These are phyloP conservation scores for Aspergillus sp. DNA, from an alignment of 2,329 filamentous ascomycete species.

Conservation along the genomic window DNA sequence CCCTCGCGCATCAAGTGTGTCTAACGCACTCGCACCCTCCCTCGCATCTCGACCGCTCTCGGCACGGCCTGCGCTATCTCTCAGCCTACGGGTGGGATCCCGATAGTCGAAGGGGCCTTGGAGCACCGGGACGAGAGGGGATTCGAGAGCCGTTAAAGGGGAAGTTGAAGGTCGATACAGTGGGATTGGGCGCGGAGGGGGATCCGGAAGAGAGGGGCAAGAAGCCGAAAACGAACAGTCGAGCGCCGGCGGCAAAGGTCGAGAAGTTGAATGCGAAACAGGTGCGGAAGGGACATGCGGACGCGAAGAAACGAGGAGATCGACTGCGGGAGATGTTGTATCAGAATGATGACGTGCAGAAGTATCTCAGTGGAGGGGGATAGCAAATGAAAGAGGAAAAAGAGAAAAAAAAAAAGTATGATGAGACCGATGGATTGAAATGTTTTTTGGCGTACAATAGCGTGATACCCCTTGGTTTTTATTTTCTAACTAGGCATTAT, in stretches of 20 bases:
- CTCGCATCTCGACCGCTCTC: slow-evolving; percentile 57
- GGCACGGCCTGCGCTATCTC: slow-evolving; percentile 57
- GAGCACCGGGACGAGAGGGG: slow-evolving; percentile 65
- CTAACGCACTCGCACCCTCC: slow-evolving; percentile 58
- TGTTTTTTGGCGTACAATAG: slow-evolving; percentile 1
- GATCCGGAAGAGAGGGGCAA: slow-evolving; percentile 28
- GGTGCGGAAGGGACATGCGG: slow-evolving; percentile 60
- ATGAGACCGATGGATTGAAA: neutral
- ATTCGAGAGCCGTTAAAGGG: slow-evolving; percentile 74
- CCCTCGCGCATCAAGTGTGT: slow-evolving; percentile 57
- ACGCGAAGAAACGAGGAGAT: slow-evolving; percentile 63
- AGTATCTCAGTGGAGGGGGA: slow-evolving; percentile 59
- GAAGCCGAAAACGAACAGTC: slow-evolving; percentile 28
- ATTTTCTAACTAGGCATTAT: neutral
- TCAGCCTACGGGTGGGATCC: slow-evolving; percentile 61
- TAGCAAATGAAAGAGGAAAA: neutral
- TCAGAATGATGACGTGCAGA: slow-evolving; percentile 70
- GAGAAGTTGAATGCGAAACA: slow-evolving; percentile 68
- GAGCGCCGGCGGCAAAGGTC: slow-evolving; percentile 42
- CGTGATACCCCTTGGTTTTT: slow-evolving; percentile 5
- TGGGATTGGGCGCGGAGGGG: slow-evolving; percentile 64
- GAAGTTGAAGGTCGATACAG: slow-evolving; percentile 68
- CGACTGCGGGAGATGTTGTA: slow-evolving; percentile 71
- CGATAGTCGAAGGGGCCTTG: slow-evolving; percentile 66
- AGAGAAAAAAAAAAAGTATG: no score